phyloP scores from a whole-genome alignment of 257 asterid genomes.

The Leonotis leonurus region DNA sequence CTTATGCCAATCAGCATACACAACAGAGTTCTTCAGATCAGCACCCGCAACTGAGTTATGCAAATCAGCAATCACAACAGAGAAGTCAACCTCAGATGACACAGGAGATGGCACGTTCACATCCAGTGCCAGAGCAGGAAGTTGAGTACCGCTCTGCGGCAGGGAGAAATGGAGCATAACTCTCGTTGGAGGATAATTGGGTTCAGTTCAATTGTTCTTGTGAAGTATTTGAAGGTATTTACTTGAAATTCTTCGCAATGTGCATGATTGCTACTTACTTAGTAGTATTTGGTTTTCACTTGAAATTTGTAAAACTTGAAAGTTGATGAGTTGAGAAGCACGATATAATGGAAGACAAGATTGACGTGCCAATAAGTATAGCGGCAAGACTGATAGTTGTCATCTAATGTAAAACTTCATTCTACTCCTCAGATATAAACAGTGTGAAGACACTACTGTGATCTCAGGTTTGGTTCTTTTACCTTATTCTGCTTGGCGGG shows the following conservation, averaged over 20 bases:
- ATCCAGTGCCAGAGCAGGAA: slow-evolving; percentile 26
- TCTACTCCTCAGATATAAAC: not conserved
- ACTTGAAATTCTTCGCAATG: too few species aligned
- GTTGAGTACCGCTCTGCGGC: slow-evolving; percentile 26
- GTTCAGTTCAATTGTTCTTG: not conserved
- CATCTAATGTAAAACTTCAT: not conserved
- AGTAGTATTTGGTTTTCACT: not conserved
- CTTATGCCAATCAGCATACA: not conserved
- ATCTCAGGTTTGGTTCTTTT: not conserved
- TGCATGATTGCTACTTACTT: not conserved
- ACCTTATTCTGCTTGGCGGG: too few species aligned
- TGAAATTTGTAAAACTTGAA: not conserved
- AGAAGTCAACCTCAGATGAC: slow-evolving; percentile 15
- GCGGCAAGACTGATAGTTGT: not conserved
- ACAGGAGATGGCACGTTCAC: slow-evolving; percentile 11
- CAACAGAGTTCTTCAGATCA: not conserved
- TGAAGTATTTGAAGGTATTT: not conserved
- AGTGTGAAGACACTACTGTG: not conserved
- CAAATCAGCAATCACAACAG: slow-evolving; percentile 11
- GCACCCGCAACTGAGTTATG: not conserved
- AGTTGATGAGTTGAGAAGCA: not conserved
- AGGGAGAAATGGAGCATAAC: slow-evolving; percentile 24
- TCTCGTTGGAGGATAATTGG: too few species aligned
- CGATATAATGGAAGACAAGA: not conserved
- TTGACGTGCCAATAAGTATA: too few species aligned